Evolutionary conservation across 345 rosid genomes (phyloP).

Genomic region (Linum tenue): DNA sequence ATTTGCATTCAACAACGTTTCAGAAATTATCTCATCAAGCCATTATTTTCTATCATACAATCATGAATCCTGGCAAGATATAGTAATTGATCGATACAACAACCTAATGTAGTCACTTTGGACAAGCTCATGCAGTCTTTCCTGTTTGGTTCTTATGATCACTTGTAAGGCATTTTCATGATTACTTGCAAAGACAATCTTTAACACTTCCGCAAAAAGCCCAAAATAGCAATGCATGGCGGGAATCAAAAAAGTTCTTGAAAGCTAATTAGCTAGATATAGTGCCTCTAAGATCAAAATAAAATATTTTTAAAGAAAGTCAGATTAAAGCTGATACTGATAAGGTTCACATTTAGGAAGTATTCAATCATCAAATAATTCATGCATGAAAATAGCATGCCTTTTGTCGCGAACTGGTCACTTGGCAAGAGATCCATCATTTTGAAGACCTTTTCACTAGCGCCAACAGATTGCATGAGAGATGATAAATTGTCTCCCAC

Average conservation of each 20-base stretch:
- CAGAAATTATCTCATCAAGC: background rate
- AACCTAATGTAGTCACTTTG: too few relatives aligned
- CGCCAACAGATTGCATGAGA: conserved; percentile 95
- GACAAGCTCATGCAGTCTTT: too few relatives aligned
- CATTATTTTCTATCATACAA: background rate
- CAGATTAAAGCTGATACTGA: background rate
- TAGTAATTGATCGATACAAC: background rate
- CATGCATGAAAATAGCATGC: conserved; percentile 31
- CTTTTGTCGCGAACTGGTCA: conserved; percentile 66
- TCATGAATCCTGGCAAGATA: background rate
- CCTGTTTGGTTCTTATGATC: too few relatives aligned
- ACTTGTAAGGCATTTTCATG: too few relatives aligned
- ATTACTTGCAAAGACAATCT: too few relatives aligned
- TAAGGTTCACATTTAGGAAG: background rate
- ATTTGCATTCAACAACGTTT: background rate
- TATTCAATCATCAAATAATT: background rate
- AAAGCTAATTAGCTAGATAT: background rate
- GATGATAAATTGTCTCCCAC: conserved; percentile 85
- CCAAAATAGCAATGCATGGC: background rate
- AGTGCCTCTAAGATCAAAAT: background rate
- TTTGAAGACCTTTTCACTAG: conserved; percentile 96
- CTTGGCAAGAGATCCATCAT: conserved; percentile 90
- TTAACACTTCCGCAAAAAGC: too few relatives aligned
- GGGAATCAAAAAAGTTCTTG: background rate
- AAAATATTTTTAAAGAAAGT: too few relatives aligned